phyloP scores from a whole-genome alignment of 1,284 basidiomycete species.

The Papiliotrema terrestris region DNA sequence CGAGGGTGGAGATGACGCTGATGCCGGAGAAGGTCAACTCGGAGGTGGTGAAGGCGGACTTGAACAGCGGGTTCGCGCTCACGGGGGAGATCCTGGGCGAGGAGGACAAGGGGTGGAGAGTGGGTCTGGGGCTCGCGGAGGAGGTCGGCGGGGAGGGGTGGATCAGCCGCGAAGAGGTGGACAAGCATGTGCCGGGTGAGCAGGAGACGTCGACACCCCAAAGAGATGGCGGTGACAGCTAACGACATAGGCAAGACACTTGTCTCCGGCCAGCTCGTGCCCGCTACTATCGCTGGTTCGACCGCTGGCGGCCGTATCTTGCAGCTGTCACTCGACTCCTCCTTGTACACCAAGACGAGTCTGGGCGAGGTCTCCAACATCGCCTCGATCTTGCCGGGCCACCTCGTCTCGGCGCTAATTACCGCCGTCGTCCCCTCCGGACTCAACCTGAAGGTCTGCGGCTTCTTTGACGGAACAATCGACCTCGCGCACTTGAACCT shows the following conservation, averaged over 20 bases:
- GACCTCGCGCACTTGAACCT: constrained; percentile 71
- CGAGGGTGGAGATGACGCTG: constrained; percentile 80
- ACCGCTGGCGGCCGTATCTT: constrained; percentile 51
- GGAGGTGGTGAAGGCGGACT: constrained; percentile 73
- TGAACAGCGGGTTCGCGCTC: constrained; percentile 72
- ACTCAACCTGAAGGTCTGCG: constrained; percentile 83
- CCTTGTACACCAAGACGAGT: constrained; percentile 52
- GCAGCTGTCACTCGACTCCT: constrained; percentile 51
- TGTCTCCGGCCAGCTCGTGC: constrained; percentile 18
- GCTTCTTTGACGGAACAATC: constrained; percentile 89
- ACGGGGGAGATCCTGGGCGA: constrained; percentile 74
- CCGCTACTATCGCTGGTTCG: constrained; percentile 63
- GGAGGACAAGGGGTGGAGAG: constrained; percentile 92
- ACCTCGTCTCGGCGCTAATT: constrained; percentile 77
- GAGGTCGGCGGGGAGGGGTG: constrained; percentile 60
- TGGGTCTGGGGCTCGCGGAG: constrained; percentile 76
- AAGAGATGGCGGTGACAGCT: neutral
- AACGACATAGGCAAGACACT: neutral
- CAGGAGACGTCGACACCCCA: neutral
- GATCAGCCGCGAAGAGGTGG: constrained; percentile 65
- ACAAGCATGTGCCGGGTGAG: constrained; percentile 43
- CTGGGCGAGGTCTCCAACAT: constrained; percentile 73
- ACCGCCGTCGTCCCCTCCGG: constrained; percentile 76
- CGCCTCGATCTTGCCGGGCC: constrained; percentile 79
- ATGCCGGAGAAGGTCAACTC: constrained; percentile 81